Base-by-base conservation (phyloP, 495 filamentous ascomycete genomes). In the Tuber microsphaerosporum region DNA sequence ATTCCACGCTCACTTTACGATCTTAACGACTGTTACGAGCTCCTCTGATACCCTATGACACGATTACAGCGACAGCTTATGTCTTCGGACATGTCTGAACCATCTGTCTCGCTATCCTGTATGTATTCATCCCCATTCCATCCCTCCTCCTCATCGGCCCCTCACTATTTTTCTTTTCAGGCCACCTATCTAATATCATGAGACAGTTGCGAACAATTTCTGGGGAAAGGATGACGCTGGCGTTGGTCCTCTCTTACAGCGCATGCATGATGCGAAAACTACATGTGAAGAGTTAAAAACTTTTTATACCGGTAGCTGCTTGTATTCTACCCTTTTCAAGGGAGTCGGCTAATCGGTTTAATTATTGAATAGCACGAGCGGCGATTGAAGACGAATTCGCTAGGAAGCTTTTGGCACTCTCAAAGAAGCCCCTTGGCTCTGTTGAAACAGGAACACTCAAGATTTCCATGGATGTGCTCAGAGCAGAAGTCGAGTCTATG, bases 191-290 rank as follows among this genome's bases (percentile, higher is more conserved):
- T 79, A 71, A 79, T 51, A 71, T 43, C 71, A 22, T 65, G 16
- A 79, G 73, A 74, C 71, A 97, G 93, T 98, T 85, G 94, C 96
- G 81, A 98, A 98, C 86, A 98, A 99, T 84, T 99, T 99, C 85
- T 99, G 96, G 96, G 96, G 96, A 76, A 97, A 94, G 87, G 94
- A 99, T 84, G 96, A 99, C 86, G 96, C 96, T 61, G 96, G 96
- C 79, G 92, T 98, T 79, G 87, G 87, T 69, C 96, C 96, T 73
- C 89, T 99, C 84, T 88, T 99, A 65, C 93, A 96, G 83, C 94
- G 96, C 82, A 97, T 99, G 93, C 92, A 94, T 83, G 91, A 90
- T 86, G 92, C 96, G 45, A 99, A 99, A 87, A 88, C 91, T 76
- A 97, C 96, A 17, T 95, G 92, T 84, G 96, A 99, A 82, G 96